Percentiles rank a stretch among this genome's conserved stretches.
phyloP scores from a whole-genome alignment of 2,329 filamentous ascomycete species.

The Chaetomium globosum region DNA sequence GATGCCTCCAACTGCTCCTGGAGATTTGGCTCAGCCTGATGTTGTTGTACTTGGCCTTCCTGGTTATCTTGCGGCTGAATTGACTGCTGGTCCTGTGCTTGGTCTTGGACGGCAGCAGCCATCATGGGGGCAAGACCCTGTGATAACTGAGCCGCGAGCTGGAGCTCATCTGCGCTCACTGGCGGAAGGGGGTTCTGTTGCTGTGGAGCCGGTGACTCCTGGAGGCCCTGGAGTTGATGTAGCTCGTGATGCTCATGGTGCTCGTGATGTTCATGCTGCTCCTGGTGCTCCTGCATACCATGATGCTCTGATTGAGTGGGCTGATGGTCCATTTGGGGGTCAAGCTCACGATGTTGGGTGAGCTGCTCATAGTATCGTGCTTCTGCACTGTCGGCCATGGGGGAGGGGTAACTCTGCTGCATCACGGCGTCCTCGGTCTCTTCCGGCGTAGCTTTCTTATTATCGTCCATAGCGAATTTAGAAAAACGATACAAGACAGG shows the following conservation, averaged over 20 bases:
- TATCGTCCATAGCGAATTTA: conserved; percentile 39
- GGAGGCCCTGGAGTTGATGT: conserved; percentile 36
- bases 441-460: conserved; percentile 44
- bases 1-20: not conserved
- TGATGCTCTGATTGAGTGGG: conserved; percentile 31
- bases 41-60: conserved; percentile 1
- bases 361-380: conserved; percentile 51
- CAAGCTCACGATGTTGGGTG: conserved; percentile 36
- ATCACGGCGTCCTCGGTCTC: conserved; percentile 45
- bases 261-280: conserved; percentile 24
- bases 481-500: not conserved
- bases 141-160: conserved; percentile 60
- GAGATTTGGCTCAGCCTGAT: conserved; percentile 5
- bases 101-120: conserved; percentile 43
- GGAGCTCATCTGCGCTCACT: conserved; percentile 58
- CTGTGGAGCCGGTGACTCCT: conserved; percentile 45
- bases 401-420: conserved; percentile 50
- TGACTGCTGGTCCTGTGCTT: conserved; percentile 42
- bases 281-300: conserved; percentile 31
- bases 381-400: conserved; percentile 50
- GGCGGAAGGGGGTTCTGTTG: conserved; percentile 49
- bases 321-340: conserved; percentile 34
- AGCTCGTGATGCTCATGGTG: conserved; percentile 36
- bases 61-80: conserved; percentile 17
- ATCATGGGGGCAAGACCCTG: conserved; percentile 58